phyloP scores from a whole-genome alignment of 164 flowering plant species.

The Taxillus chinensis region DNA sequence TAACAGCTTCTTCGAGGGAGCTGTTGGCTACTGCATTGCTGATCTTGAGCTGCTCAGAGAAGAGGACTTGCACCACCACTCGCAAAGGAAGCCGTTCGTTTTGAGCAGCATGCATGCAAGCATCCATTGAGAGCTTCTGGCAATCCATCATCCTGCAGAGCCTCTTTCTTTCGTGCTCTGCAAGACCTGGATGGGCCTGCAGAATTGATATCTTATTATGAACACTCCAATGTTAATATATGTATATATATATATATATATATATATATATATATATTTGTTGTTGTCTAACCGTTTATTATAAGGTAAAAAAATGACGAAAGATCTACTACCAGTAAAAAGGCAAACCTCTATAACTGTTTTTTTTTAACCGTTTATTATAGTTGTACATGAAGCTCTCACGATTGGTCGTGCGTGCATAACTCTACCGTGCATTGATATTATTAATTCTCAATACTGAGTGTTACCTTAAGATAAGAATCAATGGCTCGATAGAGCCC shows the following conservation, averaged over 20 bases:
- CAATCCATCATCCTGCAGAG: slow-evolving; percentile 96
- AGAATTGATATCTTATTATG: neutral
- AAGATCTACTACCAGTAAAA: too few relatives aligned
- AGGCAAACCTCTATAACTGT: too few relatives aligned
- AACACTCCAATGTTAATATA: too few relatives aligned
- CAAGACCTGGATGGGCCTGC: slow-evolving; percentile 92
- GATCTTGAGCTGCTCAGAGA: slow-evolving; percentile 88
- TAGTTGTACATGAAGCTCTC: too few relatives aligned
- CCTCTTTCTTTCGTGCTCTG: slow-evolving; percentile 93
- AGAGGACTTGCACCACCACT: slow-evolving; percentile 87
- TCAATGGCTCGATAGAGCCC: slow-evolving; percentile 90
- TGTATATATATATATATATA: too few relatives aligned
- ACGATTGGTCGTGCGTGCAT: too few relatives aligned
- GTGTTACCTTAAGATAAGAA: slow-evolving; percentile 65
- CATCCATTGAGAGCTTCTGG: slow-evolving; percentile 94
- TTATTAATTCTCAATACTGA: too few relatives aligned
- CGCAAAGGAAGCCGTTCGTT: slow-evolving; percentile 86
- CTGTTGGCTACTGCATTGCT: slow-evolving; percentile 81
- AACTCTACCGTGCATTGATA: too few relatives aligned
- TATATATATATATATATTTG: too few relatives aligned
- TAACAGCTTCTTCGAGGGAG: slow-evolving; percentile 39
- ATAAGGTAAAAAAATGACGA: too few relatives aligned
- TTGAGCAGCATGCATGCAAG: slow-evolving; percentile 98
- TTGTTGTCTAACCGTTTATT: too few relatives aligned
- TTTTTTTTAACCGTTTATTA: too few relatives aligned